These are phyloP conservation scores for Candida tropicalis DNA, from an alignment of 1,139 yeast genomes.

Conservation along the genomic window DNA sequence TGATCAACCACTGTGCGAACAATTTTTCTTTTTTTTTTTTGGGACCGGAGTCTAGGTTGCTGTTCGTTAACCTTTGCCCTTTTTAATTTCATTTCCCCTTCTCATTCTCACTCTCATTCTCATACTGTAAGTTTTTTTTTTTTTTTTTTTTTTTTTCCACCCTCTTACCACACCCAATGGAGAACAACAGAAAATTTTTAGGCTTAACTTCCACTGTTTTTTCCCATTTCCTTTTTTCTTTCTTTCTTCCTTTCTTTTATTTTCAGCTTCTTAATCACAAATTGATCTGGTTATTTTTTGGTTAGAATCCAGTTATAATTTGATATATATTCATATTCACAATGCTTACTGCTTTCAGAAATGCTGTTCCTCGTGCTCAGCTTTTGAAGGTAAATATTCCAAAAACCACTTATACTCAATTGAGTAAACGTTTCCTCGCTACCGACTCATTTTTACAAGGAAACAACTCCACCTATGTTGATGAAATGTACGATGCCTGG, in stretches of 20 bases:
- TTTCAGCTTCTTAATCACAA: background rate
- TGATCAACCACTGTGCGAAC: too few species aligned
- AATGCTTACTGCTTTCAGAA: constrained; percentile 51
- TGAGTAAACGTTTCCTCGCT: constrained; percentile 15
- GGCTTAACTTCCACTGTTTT: background rate
- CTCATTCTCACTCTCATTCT: background rate
- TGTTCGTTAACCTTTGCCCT: background rate
- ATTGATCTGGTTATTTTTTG: constrained; percentile 1
- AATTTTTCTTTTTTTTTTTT: background rate
- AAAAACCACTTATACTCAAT: constrained; percentile 6
- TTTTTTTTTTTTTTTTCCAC: background rate
- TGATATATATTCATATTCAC: constrained; percentile 4
- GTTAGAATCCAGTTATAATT: constrained; percentile 1
- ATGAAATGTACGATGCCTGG: constrained; percentile 98
- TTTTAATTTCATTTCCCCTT: background rate
- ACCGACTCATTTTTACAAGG: constrained; percentile 64
- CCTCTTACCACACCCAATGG: background rate
- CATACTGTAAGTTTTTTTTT: background rate
- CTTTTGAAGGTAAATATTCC: constrained; percentile 19
- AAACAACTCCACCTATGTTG: constrained; percentile 88
- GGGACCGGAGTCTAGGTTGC: background rate
- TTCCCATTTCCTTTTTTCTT: constrained; percentile 1
- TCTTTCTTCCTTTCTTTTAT: constrained; percentile 2
- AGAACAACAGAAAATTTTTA: constrained; percentile 3
- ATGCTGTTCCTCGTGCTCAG: constrained; percentile 40